Percentiles rank a stretch among this genome's conserved stretches.
These are phyloP conservation scores for Lanmaoa rubissima DNA, from an alignment of 768 basidiomycete genomes.

Conservation along the genomic window DNA sequence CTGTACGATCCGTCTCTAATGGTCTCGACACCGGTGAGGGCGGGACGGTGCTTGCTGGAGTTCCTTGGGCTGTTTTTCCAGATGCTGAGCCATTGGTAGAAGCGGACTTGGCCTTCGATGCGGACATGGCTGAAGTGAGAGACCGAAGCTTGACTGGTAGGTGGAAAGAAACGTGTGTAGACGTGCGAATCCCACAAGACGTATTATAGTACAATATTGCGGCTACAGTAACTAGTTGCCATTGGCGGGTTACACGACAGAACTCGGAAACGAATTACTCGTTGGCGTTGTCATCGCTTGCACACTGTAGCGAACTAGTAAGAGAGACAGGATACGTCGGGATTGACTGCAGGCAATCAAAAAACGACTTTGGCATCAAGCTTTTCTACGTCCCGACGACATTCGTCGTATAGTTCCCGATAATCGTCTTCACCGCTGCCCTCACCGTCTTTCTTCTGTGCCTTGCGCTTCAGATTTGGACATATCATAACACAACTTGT, in stretches of 20 bases:
- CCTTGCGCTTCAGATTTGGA: slow-evolving; percentile 73
- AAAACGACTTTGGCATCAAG: slow-evolving; percentile 71
- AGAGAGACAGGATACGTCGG: not conserved
- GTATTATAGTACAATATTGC: not conserved
- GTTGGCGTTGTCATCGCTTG: not conserved
- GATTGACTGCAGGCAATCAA: slow-evolving; percentile 30
- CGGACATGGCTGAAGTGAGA: slow-evolving; percentile 24
- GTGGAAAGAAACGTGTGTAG: slow-evolving; percentile 17
- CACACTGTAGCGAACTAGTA: not conserved
- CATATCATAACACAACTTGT: slow-evolving; percentile 98
- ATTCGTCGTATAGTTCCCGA: slow-evolving; percentile 82
- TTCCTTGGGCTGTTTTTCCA: slow-evolving; percentile 14
- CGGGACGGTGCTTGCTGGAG: slow-evolving; percentile 29
- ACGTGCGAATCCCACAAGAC: slow-evolving; percentile 20
- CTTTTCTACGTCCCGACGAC: slow-evolving; percentile 80
- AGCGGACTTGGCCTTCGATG: slow-evolving; percentile 55
- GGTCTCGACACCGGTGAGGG: slow-evolving; percentile 26
- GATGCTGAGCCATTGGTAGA: slow-evolving; percentile 48
- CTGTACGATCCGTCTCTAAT: slow-evolving; percentile 17
- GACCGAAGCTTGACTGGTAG: slow-evolving; percentile 25
- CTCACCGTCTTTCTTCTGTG: slow-evolving; percentile 57
- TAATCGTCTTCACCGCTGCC: slow-evolving; percentile 82
- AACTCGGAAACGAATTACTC: not conserved
- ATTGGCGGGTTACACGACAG: not conserved
- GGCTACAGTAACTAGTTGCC: not conserved